Percentiles rank a stretch among this genome's conserved stretches.
Evolutionary conservation across 2,329 filamentous ascomycete genomes (phyloP).

Genomic region (Scedosporium apiospermum): DNA sequence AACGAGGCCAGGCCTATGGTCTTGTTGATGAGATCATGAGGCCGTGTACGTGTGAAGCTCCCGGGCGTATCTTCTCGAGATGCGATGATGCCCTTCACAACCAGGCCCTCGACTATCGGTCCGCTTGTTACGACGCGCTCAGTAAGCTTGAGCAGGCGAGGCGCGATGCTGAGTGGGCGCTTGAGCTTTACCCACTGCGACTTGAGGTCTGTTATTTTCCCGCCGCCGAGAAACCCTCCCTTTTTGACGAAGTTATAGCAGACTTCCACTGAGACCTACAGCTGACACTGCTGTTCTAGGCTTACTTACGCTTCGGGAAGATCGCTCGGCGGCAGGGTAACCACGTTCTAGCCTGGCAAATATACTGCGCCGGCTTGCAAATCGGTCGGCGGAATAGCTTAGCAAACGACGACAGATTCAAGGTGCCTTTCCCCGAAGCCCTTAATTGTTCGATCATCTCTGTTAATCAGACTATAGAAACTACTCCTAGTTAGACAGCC

Average conservation of each 20-base stretch:
- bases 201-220: slow-evolving; percentile 23
- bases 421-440: slow-evolving; percentile 15
- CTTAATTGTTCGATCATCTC: neutral
- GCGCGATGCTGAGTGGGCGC: slow-evolving; percentile 31
- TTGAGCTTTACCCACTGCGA: slow-evolving; percentile 29
- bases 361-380: slow-evolving; percentile 29
- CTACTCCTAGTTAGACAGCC: slow-evolving; percentile 4
- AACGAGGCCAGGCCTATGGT: neutral
- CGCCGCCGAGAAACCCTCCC: neutral
- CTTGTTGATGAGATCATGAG: slow-evolving; percentile 33
- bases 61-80: slow-evolving; percentile 25
- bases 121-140: slow-evolving; percentile 25
- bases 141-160: slow-evolving; percentile 26
- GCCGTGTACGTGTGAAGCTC: slow-evolving; percentile 25
- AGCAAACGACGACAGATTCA: slow-evolving; percentile 20
- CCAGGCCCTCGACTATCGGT: slow-evolving; percentile 30
- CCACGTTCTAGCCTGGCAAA: slow-evolving; percentile 26
- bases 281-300: slow-evolving; percentile 16
- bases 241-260: neutral
- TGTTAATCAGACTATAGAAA: slow-evolving; percentile 7
- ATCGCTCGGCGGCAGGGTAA: slow-evolving; percentile 27
- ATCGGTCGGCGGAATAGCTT: slow-evolving; percentile 18
- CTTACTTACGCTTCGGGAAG: slow-evolving; percentile 32
- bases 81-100: slow-evolving; percentile 28
- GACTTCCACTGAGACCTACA: neutral